Evolutionary conservation across 257 asterid genomes (phyloP).

Genomic region (Nicotiana obtusifolia): DNA sequence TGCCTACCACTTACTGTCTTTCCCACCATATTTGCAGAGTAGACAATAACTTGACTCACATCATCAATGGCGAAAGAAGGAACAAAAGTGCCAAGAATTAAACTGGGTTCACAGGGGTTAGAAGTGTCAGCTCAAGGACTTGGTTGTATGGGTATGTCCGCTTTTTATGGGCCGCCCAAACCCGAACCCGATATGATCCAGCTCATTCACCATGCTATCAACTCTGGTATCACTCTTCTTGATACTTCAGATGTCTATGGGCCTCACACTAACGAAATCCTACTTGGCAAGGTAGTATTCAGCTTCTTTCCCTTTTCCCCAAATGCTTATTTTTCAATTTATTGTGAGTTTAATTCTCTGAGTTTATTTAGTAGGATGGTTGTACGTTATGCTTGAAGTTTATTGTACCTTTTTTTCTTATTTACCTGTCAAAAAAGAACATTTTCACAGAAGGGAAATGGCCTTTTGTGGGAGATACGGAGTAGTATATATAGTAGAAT

Average conservation of each 20-base stretch:
- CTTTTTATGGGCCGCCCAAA: constrained; percentile 36
- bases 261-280: constrained; percentile 36
- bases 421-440: no score
- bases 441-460: no score
- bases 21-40: no score
- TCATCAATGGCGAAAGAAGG: background rate
- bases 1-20: no score
- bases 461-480: no score
- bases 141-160: constrained; percentile 45
- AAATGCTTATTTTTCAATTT: no score
- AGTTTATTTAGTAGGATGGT: background rate
- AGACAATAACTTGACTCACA: no score
- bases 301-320: background rate
- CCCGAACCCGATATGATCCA: constrained; percentile 42
- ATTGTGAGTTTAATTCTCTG: background rate
- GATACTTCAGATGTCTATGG: constrained; percentile 41
- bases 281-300: constrained; percentile 27
- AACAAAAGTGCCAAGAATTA: constrained; percentile 22
- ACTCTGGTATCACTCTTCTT: constrained; percentile 30
- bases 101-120: constrained; percentile 37
- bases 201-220: constrained; percentile 34
- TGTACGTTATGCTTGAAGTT: background rate
- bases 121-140: constrained; percentile 35
- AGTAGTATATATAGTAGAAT: no score
- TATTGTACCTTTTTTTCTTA: background rate